Percentiles rank a stretch among this genome's conserved stretches.
phyloP scores from a whole-genome alignment of 768 basidiomycete genomes.

The Serendipita sp. region DNA sequence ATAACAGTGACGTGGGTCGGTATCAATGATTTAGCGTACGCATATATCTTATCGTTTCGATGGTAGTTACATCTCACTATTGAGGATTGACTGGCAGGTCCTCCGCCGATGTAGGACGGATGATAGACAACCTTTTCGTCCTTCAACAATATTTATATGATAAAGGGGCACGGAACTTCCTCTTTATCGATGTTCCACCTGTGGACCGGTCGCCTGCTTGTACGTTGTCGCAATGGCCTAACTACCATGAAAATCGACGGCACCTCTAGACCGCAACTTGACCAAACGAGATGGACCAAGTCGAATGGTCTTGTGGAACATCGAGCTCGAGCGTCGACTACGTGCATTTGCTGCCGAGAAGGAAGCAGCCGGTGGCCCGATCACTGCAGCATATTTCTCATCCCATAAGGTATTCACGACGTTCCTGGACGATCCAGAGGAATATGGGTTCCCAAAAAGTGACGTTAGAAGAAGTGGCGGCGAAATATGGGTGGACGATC shows the following conservation, averaged over 20 bases:
- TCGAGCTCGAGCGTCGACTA: conserved; percentile 18
- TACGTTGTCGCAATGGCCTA: neutral
- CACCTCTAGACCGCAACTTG: neutral
- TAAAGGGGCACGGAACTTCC: conserved; percentile 34
- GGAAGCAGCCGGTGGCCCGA: conserved; percentile 19
- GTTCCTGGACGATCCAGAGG: conserved; percentile 29
- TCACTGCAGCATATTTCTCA: conserved; percentile 33
- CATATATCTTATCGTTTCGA: conserved; percentile 22
- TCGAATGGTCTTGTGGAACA: conserved; percentile 30
- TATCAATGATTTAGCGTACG: conserved; percentile 37
- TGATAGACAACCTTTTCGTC: conserved; percentile 23
- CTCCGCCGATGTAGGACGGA: neutral
- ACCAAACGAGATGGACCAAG: neutral
- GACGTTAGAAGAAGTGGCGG: conserved; percentile 23
- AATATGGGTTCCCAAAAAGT: conserved; percentile 23
- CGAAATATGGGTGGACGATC: conserved; percentile 32
- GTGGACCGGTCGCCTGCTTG: conserved; percentile 32
- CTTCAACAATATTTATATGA: conserved; percentile 33
- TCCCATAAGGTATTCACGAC: conserved; percentile 29
- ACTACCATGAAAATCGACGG: neutral
- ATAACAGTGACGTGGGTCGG: conserved; percentile 44
- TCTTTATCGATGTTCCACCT: conserved; percentile 45
- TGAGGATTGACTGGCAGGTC: neutral
- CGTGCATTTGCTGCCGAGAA: conserved; percentile 24
- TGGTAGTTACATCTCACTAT: neutral